Percentiles rank a stretch among this genome's conserved stretches.
Evolutionary conservation across 2,329 filamentous ascomycete genomes (phyloP).

Genomic region (Neophaeococcomyces aloes): DNA sequence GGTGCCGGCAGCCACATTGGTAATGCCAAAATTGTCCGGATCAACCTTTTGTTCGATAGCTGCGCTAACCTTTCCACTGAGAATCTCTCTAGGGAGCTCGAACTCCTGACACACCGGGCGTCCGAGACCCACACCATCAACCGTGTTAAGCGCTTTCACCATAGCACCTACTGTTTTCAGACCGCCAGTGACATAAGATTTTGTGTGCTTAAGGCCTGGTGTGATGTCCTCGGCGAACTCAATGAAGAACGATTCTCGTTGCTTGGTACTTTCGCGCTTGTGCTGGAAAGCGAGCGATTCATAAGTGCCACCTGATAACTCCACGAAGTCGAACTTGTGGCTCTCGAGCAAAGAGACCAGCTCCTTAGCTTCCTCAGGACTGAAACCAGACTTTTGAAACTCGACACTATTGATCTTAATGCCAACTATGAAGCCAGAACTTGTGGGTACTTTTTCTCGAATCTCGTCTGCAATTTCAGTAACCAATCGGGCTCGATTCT

Average conservation of each 20-base stretch:
- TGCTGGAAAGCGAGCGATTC: conserved; percentile 44
- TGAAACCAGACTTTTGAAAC: conserved; percentile 37
- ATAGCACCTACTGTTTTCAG: conserved; percentile 47
- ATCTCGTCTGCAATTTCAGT: conserved; percentile 40
- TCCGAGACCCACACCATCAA: conserved; percentile 52
- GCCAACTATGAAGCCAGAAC: conserved; percentile 35
- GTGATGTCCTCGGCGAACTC: conserved; percentile 48
- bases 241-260: conserved; percentile 50
- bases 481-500: conserved; percentile 52
- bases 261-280: conserved; percentile 44
- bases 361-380: conserved; percentile 40
- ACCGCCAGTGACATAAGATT: conserved; percentile 50
- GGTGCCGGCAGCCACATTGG: conserved; percentile 37
- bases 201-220: conserved; percentile 41
- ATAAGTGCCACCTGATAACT: conserved; percentile 52
- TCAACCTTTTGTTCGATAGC: conserved; percentile 41
- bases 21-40: conserved; percentile 43
- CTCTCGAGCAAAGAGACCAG: conserved; percentile 30
- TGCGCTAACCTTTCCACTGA: conserved; percentile 30
- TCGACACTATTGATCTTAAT: conserved; percentile 54
- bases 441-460: conserved; percentile 14
- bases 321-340: conserved; percentile 38
- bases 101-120: conserved; percentile 45
- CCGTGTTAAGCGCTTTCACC: conserved; percentile 45
- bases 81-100: conserved; percentile 23